Evolutionary conservation across 208 protist genomes (phyloP).

Genomic region (Trypanosoma lewisi): DNA sequence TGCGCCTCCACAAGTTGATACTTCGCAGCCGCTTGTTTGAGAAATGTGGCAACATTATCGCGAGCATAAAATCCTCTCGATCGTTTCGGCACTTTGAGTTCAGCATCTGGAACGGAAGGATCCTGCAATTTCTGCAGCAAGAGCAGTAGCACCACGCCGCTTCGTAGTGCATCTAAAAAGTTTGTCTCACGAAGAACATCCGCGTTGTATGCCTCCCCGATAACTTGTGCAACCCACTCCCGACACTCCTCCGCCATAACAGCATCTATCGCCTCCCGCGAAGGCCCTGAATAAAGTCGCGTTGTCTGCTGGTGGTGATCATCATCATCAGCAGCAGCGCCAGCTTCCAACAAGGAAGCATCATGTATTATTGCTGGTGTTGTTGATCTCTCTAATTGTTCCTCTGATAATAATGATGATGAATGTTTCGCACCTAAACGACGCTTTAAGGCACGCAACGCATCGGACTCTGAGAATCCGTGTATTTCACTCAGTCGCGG

Average conservation of each 20-base stretch:
- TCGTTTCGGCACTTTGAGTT: conserved; percentile 56
- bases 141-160: conserved; percentile 59
- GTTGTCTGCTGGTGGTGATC: conserved; percentile 4
- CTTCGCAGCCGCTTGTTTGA: conserved; percentile 32
- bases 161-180: conserved; percentile 62
- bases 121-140: conserved; percentile 68
- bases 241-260: conserved; percentile 64
- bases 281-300: conserved; percentile 29
- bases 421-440: background rate
- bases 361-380: too few relatives aligned
- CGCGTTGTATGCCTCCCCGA: conserved; percentile 43
- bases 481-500: conserved; percentile 45
- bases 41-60: conserved; percentile 69
- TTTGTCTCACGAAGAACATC: conserved; percentile 39
- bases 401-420: background rate
- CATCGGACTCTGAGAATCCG: conserved; percentile 39
- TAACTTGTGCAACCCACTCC: conserved; percentile 54
- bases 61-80: conserved; percentile 68
- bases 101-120: conserved; percentile 42
- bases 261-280: conserved; percentile 40
- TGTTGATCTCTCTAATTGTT: too few relatives aligned
- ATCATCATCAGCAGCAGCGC: too few relatives aligned
- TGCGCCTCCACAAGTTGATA: conserved; percentile 57
- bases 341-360: too few relatives aligned
- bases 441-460: conserved; percentile 32